phyloP scores from a whole-genome alignment of 1,139 yeast species.

The Scheffersomyces titani region DNA sequence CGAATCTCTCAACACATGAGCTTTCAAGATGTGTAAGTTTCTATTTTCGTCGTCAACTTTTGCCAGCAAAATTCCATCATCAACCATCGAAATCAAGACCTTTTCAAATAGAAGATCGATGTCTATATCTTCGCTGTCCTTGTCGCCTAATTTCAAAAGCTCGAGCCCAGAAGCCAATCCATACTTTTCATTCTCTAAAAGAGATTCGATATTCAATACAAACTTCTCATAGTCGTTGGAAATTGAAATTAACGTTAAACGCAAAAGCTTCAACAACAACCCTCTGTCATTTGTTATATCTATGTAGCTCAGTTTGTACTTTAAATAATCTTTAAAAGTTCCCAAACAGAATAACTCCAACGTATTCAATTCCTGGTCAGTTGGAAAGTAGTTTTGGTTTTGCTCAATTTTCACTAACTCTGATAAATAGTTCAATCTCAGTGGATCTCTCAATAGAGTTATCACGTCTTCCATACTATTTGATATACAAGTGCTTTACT shows the following conservation, averaged over 20 bases:
- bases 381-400: not conserved
- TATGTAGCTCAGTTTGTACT: conserved; percentile 18
- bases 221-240: conserved; percentile 26
- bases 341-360: conserved; percentile 43
- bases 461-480: not conserved
- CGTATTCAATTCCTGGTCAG: conserved; percentile 12
- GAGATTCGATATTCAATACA: conserved; percentile 12
- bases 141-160: conserved; percentile 2
- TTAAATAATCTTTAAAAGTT: conserved; percentile 25
- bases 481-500: not conserved
- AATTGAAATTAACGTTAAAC: conserved; percentile 28
- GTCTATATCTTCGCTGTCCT: conserved; percentile 3
- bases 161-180: conserved; percentile 18
- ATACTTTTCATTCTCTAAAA: conserved; percentile 18
- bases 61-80: conserved; percentile 24
- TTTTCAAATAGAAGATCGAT: conserved; percentile 16
- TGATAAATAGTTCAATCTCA: not conserved
- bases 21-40: conserved; percentile 18
- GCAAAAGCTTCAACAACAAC: conserved; percentile 23
- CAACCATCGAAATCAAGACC: conserved; percentile 24
- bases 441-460: not conserved
- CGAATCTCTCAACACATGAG: conserved; percentile 29
- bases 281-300: conserved; percentile 12
- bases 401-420: not conserved
- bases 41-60: conserved; percentile 30